Percentiles rank a stretch among this genome's conserved stretches.
These are phyloP conservation scores for Bauhinia variegata DNA, from an alignment of 306 rosid species.

Conservation along the genomic window DNA sequence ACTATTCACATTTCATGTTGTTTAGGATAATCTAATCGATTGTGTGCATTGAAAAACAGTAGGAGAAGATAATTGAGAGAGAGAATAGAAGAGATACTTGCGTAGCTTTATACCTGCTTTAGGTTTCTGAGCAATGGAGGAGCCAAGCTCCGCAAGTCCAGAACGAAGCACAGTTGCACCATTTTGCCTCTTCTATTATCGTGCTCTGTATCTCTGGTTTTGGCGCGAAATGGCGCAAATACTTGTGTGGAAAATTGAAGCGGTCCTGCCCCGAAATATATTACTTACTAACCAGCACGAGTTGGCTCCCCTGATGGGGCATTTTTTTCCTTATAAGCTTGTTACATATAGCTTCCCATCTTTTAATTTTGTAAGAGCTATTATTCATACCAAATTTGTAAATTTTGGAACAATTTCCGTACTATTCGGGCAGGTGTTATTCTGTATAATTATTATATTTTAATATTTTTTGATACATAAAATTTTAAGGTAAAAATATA, in stretches of 20 bases:
- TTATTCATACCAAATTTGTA: too few relatives aligned
- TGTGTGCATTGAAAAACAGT: background rate
- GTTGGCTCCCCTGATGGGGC: background rate
- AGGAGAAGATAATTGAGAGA: background rate
- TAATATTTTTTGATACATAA: too few relatives aligned
- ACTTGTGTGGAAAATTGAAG: too few relatives aligned
- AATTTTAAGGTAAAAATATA: too few relatives aligned
- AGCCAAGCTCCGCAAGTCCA: constrained; percentile 68
- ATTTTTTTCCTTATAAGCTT: too few relatives aligned
- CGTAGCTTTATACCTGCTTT: constrained; percentile 51
- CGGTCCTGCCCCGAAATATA: too few relatives aligned
- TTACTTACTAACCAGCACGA: background rate
- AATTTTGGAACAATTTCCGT: too few relatives aligned
- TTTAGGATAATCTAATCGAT: constrained; percentile 4
- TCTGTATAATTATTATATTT: too few relatives aligned
- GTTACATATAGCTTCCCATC: too few relatives aligned
- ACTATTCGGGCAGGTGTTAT: too few relatives aligned
- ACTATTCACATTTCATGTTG: background rate
- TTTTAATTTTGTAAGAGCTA: too few relatives aligned
- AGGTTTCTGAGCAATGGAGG: constrained; percentile 59
- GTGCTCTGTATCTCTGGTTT: constrained; percentile 32
- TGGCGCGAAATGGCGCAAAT: constrained; percentile 64
- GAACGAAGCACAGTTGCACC: constrained; percentile 73
- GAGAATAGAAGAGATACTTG: background rate
- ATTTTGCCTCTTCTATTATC: constrained; percentile 41